Evolutionary conservation across 768 basidiomycete species (phyloP).

Genomic region (Suillus paluster): DNA sequence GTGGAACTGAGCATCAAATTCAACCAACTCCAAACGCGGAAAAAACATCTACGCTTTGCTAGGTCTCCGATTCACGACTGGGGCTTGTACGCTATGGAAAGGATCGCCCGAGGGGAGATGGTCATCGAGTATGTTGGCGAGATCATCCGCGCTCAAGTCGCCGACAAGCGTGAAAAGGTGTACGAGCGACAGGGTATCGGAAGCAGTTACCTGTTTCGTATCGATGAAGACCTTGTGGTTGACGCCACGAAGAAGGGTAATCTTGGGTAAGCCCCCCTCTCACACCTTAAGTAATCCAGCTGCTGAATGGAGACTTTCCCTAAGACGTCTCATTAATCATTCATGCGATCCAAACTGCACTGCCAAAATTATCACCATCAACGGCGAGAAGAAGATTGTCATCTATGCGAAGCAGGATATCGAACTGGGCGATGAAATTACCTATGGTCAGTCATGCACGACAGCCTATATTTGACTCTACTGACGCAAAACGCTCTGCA

Average conservation of each 20-base stretch:
- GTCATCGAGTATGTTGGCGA: conserved; percentile 99
- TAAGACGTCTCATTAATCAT: conserved; percentile 95
- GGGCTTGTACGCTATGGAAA: conserved; percentile 98
- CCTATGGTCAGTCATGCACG: conserved; percentile 73
- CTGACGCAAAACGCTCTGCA: conserved; percentile 32
- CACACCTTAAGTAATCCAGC: neutral
- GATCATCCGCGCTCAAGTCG: conserved; percentile 92
- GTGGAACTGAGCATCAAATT: conserved; percentile 89
- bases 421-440: conserved; percentile 96
- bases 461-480: neutral
- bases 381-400: conserved; percentile 95
- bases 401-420: conserved; percentile 98
- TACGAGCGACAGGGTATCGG: conserved; percentile 98
- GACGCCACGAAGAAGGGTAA: conserved; percentile 99
- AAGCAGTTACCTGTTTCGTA: conserved; percentile 95
- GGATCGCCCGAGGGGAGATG: conserved; percentile 93
- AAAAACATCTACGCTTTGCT: conserved; percentile 96
- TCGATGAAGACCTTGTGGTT: conserved; percentile 97
- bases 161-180: conserved; percentile 95
- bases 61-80: conserved; percentile 97
- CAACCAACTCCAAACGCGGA: conserved; percentile 96
- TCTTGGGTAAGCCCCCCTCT: conserved; percentile 76
- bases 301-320: conserved; percentile 15
- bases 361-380: conserved; percentile 90
- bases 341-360: conserved; percentile 96